Evolutionary conservation across 306 rosid species (phyloP).

Genomic region (Phaseolus lunatus): DNA sequence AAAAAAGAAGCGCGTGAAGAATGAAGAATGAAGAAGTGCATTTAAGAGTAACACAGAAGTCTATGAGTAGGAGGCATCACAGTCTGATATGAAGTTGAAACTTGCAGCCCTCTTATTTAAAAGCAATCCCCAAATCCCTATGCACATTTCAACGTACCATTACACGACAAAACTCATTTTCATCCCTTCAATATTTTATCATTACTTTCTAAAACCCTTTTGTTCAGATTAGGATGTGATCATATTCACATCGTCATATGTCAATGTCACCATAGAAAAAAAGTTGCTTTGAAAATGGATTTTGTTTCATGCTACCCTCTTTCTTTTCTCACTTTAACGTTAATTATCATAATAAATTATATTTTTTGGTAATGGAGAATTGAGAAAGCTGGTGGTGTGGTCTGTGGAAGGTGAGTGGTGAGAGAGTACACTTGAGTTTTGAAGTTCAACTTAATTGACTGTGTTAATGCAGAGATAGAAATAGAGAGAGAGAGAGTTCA

Average conservation of each 20-base stretch:
- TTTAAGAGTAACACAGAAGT: slow-evolving; percentile 34
- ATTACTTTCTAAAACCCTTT: background rate
- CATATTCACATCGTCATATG: background rate
- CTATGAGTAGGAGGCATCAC: slow-evolving; percentile 8
- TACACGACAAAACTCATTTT: background rate
- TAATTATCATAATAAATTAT: background rate
- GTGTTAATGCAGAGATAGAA: slow-evolving; percentile 17
- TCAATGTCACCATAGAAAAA: background rate
- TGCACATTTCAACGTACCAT: background rate
- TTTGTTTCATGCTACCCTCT: background rate
- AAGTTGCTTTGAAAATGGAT: background rate
- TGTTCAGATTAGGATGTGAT: background rate
- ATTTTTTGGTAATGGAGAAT: background rate
- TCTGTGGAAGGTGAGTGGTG: slow-evolving; percentile 45
- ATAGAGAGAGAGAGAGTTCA: background rate
- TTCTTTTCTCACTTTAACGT: background rate
- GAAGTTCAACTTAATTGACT: slow-evolving; percentile 22
- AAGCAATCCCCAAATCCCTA: background rate
- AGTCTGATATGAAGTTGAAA: slow-evolving; percentile 28
- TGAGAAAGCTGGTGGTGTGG: slow-evolving; percentile 45
- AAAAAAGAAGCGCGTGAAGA: background rate
- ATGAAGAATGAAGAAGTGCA: background rate
- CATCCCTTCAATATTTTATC: background rate
- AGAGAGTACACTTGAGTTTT: slow-evolving; percentile 35
- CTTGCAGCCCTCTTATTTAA: slow-evolving; percentile 6